Evolutionary conservation across 108 stramenopile genomes (phyloP), one percentile per base, ranked within the genome.

Genomic region (Skeletonema menzelii): DNA sequence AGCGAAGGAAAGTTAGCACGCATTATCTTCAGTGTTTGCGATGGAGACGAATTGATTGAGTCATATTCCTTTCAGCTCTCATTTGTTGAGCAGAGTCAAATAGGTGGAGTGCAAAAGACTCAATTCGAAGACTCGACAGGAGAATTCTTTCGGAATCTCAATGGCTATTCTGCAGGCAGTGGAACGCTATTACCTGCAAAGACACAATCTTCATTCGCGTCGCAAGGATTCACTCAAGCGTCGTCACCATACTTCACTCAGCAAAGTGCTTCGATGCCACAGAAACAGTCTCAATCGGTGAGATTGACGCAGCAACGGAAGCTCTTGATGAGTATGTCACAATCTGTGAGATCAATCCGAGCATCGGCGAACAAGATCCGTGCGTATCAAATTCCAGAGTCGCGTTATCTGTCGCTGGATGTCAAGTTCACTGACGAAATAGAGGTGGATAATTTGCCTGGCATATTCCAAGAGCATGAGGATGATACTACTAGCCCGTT

Each of bases 141-240:
- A 0, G 56, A 37, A 26, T 66, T 78, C 65, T 78, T 78, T 61
- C 77, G 65, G 28, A 78, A 78, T 67, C 70, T 78, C 70, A 78
- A 78, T 30, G 77, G 77, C 28, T 78, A 49, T 34, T 65, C 69
- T 6, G 70, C 65, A 13, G 77, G 70, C 7, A 47, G n/a, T n/a
- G 17, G 19, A 22, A 22, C 49, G 19, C 8, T 53, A 2, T 7
- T 53, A 12, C 49, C 49, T 22, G 5, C 49, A 53, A 53, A 22
- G 49, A 53, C 49, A 1, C 49, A 53, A 53, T 53, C 49, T 20
- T 22, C 49, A 53, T 8, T 22, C 7, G 17, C 10, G 10, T 24
- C 49, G 22, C 22, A 42, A 42, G 40, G 19, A 22, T 53, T n/a
- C 49, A 53, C 49, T 22, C 49, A 53, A n/a, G 49, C 19, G 5